phyloP scores from a whole-genome alignment of 352 stramenopile species.

The Phytophthora foliorum region DNA sequence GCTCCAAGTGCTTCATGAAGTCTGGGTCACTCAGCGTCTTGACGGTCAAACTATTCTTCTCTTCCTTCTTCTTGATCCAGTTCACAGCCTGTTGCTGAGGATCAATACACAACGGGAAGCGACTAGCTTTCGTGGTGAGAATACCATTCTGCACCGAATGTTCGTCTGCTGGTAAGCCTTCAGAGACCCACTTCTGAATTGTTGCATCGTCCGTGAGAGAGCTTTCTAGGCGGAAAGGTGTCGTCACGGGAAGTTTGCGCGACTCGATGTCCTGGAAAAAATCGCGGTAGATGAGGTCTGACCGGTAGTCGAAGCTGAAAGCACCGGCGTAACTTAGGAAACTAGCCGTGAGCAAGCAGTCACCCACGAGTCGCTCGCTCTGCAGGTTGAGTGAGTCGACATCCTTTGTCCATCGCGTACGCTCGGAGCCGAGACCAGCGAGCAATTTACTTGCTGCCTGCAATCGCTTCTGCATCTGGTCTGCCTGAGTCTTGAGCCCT shows the following conservation, averaged over 20 bases:
- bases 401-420: conserved; percentile 93
- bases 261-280: conserved; percentile 89
- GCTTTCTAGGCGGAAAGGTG: conserved; percentile 90
- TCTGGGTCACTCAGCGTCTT: conserved; percentile 95
- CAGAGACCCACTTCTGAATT: conserved; percentile 95
- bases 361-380: conserved; percentile 88
- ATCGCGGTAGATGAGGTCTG: conserved; percentile 90
- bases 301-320: conserved; percentile 93
- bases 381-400: conserved; percentile 89
- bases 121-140: conserved; percentile 93
- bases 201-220: conserved; percentile 95
- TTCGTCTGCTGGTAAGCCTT: conserved; percentile 94
- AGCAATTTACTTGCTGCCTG: conserved; percentile 94
- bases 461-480: conserved; percentile 96
- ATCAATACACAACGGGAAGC: conserved; percentile 96
- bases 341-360: conserved; percentile 91
- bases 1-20: conserved; percentile 97
- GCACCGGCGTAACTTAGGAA: conserved; percentile 93
- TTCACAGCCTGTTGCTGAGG: conserved; percentile 96
- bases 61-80: conserved; percentile 97
- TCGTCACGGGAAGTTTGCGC: conserved; percentile 85
- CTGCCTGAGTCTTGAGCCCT: conserved; percentile 92
- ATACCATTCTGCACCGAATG: conserved; percentile 97
- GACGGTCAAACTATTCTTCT: conserved; percentile 93
- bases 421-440: conserved; percentile 92